Evolutionary conservation across 257 asterid genomes (phyloP), one percentile per base, ranked within the genome.

Genomic region (Misopates orontium): DNA sequence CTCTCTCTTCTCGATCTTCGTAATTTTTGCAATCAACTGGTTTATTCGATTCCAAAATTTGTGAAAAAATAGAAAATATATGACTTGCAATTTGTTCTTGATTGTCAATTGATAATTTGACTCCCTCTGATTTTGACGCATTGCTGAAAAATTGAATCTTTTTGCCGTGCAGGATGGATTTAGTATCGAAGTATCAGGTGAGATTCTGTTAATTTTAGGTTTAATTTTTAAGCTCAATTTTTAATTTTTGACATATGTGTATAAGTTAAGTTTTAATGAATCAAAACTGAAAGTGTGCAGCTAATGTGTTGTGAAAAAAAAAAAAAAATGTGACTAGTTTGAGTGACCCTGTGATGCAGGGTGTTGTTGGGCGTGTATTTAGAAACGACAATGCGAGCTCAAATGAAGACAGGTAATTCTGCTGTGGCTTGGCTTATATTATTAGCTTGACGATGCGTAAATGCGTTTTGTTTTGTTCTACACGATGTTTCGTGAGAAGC

Each of bases 181-280:
- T 88, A 73, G 90, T 91, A 41, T 84, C 96, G 0, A 91, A 83
- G 83, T 89, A 89, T 75, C 98, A 91, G 98, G 98, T 91, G 56
- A 56, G 45, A 68, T 42, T 32, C 10, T 14, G 23, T 58, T 10
- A 20, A 47, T 32, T 61, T 51, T 14, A 11, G 39, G 66, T n/a
- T n/a, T n/a, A n/a, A n/a, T n/a, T n/a, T n/a, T n/a, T n/a, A n/a
- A n/a, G n/a, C n/a, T n/a, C n/a, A n/a, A n/a, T n/a, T 36, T 50
- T 51, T 20, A 17, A 10, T 19, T 51, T 18, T 51, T 5, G 0
- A 17, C 8, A 51, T 32, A 15, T 13, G 44, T 17, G n/a, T 59
- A 42, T 10, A 6, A 16, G 19, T 42, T 58, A 16, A 7, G 23
- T 36, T 50, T 17, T 63, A 12, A 51, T 44, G 15, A 16, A 44